Conservation (phyloP, 345 rosid genomes). For the Salix viminalis region DNA sequence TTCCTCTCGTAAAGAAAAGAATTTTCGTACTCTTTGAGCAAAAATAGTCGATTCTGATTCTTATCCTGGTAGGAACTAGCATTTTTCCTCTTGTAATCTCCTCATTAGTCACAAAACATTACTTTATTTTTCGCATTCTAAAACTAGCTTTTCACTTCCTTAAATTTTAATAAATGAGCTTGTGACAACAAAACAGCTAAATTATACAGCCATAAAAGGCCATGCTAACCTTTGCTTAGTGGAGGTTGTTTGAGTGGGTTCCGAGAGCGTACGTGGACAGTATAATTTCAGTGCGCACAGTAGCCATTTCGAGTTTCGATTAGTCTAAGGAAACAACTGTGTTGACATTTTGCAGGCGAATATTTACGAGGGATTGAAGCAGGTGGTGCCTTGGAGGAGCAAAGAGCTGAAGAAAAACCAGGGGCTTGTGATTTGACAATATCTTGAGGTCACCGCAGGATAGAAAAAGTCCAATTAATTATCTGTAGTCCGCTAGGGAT, state of each 20-base stretch:
- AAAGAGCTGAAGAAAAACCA: slow-evolving; percentile 42
- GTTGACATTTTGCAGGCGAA: slow-evolving; percentile 40
- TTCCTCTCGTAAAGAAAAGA: not conserved
- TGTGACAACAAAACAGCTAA: not conserved
- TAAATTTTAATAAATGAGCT: not conserved
- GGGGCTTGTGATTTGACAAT: slow-evolving; percentile 26
- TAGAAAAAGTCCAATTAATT: not conserved
- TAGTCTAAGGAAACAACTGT: not conserved
- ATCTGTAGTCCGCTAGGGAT: not conserved
- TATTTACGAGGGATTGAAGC: slow-evolving; percentile 64
- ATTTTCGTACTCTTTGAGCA: not conserved
- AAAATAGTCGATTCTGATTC: no score
- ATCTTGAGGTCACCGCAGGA: not conserved
- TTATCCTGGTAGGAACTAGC: not conserved
- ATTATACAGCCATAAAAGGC: not conserved
- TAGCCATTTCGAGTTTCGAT: not conserved
- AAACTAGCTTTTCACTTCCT: not conserved
- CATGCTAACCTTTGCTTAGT: not conserved
- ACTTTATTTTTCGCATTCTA: not conserved
- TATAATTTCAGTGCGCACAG: not conserved
- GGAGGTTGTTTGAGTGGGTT: not conserved
- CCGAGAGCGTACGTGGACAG: not conserved
- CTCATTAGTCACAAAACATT: not conserved
- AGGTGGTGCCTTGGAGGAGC: slow-evolving; percentile 56
- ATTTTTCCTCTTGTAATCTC: not conserved